Conservation (phyloP, 192 early-diverging fungal species). For the Backusella macrospora region DNA sequence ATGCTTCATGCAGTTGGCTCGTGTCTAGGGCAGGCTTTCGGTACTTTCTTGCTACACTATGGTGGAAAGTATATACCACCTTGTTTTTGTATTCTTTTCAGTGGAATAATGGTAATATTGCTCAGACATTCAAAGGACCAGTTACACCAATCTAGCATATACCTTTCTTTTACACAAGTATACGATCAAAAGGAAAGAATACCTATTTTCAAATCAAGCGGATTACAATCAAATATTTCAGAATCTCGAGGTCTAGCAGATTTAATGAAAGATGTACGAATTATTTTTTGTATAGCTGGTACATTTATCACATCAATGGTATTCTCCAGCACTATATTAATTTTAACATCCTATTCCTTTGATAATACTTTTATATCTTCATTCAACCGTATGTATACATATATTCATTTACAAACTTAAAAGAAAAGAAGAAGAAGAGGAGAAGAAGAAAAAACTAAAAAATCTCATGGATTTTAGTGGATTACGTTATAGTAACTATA, state of each 20-base stretch:
- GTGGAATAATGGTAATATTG: background rate
- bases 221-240: background rate
- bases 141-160: background rate
- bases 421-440: too few species aligned
- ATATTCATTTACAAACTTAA: background rate
- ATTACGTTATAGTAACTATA: background rate
- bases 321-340: background rate
- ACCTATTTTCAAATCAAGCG: background rate
- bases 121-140: background rate
- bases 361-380: background rate
- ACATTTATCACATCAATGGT: background rate
- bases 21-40: background rate
- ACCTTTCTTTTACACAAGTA: background rate
- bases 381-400: background rate
- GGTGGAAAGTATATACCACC: background rate
- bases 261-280: background rate
- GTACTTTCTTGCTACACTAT: background rate
- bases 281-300: background rate
- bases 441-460: background rate
- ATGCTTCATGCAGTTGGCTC: background rate
- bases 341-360: background rate
- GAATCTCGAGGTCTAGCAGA: background rate
- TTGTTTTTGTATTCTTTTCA: background rate
- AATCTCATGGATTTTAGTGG: background rate
- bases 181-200: constrained; percentile 1